phyloP scores from a whole-genome alignment of 805 yeast species.

The Metschnikowia cerradonensis region DNA sequence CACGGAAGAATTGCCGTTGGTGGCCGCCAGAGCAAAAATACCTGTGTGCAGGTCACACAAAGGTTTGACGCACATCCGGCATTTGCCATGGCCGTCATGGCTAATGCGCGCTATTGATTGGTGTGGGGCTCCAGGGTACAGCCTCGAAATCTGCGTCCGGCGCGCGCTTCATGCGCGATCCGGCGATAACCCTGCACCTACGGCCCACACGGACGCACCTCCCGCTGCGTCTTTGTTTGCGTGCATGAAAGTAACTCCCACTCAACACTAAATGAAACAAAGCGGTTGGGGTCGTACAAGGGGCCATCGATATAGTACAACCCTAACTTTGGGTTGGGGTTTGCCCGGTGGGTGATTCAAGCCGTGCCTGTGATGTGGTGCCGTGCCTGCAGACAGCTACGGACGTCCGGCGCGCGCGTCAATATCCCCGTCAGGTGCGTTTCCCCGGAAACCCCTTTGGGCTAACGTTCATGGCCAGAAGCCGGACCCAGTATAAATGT shows the following conservation, averaged over 20 bases:
- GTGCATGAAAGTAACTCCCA: no score
- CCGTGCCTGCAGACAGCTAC: background rate
- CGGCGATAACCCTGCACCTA: background rate
- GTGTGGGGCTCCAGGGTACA: background rate
- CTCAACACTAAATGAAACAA: no score
- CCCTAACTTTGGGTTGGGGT: no score
- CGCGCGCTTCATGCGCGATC: background rate
- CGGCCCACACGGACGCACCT: no score
- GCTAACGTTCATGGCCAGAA: background rate
- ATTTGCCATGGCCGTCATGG: background rate
- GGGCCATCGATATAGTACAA: no score
- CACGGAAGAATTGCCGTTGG: slow-evolving; percentile 2
- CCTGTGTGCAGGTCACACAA: background rate
- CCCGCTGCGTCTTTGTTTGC: no score
- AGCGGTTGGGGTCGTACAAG: no score
- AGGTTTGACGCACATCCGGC: background rate
- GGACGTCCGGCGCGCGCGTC: background rate
- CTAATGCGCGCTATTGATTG: background rate
- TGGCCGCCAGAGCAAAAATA: background rate
- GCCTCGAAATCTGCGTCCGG: background rate
- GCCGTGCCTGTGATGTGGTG: background rate
- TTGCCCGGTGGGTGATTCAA: no score
- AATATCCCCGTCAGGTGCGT: background rate
- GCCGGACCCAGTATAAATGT: slow-evolving; percentile 1
- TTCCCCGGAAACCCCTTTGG: slow-evolving; percentile 2